A percentile compares a stretch with the other conserved stretches of the same genome.
Conservation (phyloP, 805 yeast species). For the Isabelozyma gotoi region DNA sequence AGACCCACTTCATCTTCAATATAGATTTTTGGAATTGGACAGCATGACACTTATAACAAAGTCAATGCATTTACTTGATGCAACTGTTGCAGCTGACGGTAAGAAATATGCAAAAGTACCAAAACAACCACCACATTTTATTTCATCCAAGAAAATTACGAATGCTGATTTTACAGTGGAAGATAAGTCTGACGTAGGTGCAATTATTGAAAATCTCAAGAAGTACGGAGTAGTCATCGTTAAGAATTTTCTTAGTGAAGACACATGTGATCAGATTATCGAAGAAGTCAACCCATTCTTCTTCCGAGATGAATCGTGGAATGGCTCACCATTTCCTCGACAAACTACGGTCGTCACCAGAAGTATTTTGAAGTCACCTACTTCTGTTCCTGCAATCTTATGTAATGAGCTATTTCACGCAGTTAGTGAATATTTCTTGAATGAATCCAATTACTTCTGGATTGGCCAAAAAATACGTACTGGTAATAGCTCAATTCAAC, state of each 20-base stretch:
- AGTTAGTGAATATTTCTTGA: slow-evolving; percentile 15
- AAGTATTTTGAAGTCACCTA: slow-evolving; percentile 4
- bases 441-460: slow-evolving; percentile 15
- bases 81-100: neutral
- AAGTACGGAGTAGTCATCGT: slow-evolving; percentile 7
- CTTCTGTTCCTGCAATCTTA: neutral
- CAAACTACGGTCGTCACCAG: slow-evolving; percentile 14
- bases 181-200: neutral
- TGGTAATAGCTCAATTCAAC: slow-evolving; percentile 18
- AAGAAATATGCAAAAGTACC: neutral
- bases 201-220: slow-evolving; percentile 2
- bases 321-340: slow-evolving; percentile 11
- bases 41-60: too few relatives aligned
- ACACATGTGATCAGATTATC: slow-evolving; percentile 1
- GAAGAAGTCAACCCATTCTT: slow-evolving; percentile 5
- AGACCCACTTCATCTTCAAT: too few relatives aligned
- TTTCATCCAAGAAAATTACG: neutral
- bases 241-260: neutral
- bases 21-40: too few relatives aligned
- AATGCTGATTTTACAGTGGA: neutral
- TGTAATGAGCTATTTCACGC: slow-evolving; percentile 2
- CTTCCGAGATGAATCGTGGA: slow-evolving; percentile 4
- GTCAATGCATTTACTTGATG: neutral
- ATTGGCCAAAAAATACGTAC: slow-evolving; percentile 15
- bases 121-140: neutral